Conservation (phyloP, 257 asterid genomes). For the Fraxinus cuspidata region DNA sequence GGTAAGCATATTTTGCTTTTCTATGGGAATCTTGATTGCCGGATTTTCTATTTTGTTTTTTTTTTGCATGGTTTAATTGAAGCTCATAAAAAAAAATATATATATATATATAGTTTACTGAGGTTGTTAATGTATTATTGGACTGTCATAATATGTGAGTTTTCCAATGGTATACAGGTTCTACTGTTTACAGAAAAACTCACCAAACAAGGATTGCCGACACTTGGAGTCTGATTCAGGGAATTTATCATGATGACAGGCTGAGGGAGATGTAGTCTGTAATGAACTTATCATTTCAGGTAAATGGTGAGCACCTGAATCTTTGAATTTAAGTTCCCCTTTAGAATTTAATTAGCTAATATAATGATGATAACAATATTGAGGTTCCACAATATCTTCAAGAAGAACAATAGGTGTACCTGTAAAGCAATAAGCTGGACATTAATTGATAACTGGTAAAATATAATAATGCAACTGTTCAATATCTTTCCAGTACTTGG, state of each 20-base stretch:
- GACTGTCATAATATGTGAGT: neutral
- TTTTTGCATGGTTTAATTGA: constrained; percentile 11
- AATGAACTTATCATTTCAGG: neutral
- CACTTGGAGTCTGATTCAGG: neutral
- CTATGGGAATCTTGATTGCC: neutral
- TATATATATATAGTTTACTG: no score
- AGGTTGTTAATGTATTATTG: neutral
- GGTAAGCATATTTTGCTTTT: constrained; percentile 38
- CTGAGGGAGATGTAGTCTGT: neutral
- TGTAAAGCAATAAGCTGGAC: neutral
- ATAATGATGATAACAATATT: neutral
- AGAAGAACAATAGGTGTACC: neutral
- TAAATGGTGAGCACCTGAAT: neutral
- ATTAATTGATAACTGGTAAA: neutral
- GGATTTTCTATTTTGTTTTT: neutral
- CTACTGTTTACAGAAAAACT: neutral
- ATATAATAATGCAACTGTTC: neutral
- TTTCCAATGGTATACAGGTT: constrained; percentile 4
- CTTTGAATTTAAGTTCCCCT: neutral
- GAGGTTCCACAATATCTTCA: neutral
- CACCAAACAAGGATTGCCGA: neutral
- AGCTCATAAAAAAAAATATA: no score
- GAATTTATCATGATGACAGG: neutral
- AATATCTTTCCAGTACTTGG: neutral
- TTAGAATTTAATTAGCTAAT: constrained; percentile 1